These are phyloP conservation scores for Aspergillus clavatus DNA, from an alignment of 2,329 filamentous ascomycete genomes.

Conservation along the genomic window DNA sequence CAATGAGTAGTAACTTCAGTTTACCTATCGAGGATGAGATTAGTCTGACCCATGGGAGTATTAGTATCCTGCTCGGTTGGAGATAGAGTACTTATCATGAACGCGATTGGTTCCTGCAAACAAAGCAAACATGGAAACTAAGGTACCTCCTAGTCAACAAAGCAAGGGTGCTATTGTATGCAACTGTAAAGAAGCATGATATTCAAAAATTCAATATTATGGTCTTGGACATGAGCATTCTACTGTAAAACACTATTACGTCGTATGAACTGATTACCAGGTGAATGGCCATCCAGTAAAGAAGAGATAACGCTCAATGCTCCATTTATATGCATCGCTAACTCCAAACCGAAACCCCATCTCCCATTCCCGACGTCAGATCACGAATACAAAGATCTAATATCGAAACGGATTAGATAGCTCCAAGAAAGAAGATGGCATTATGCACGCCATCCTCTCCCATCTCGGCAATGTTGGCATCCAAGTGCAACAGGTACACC, in stretches of 20 bases:
- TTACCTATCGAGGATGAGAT: neutral
- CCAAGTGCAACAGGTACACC: constrained; percentile 34
- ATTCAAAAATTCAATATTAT: too few species aligned
- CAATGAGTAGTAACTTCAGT: too few species aligned
- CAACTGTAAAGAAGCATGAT: too few species aligned
- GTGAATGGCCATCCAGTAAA: neutral
- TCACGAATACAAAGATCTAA: neutral
- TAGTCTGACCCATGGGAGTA: neutral
- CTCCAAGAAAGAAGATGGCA: neutral
- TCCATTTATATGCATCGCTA: neutral
- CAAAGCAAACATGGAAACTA: constrained; percentile 1
- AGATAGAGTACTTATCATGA: neutral
- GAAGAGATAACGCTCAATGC: neutral
- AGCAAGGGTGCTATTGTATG: too few species aligned
- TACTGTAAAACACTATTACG: too few species aligned
- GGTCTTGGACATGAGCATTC: too few species aligned
- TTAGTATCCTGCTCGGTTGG: neutral
- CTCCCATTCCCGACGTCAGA: neutral
- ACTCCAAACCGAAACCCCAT: neutral
- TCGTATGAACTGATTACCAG: neutral
- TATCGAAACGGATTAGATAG: neutral
- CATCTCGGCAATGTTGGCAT: constrained; percentile 30
- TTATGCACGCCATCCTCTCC: constrained; percentile 31
- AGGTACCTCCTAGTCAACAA: too few species aligned
- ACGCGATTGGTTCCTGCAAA: neutral